Evolutionary conservation across 2,329 filamentous ascomycete species (phyloP).

Genomic region (Colletotrichum cuscutae): DNA sequence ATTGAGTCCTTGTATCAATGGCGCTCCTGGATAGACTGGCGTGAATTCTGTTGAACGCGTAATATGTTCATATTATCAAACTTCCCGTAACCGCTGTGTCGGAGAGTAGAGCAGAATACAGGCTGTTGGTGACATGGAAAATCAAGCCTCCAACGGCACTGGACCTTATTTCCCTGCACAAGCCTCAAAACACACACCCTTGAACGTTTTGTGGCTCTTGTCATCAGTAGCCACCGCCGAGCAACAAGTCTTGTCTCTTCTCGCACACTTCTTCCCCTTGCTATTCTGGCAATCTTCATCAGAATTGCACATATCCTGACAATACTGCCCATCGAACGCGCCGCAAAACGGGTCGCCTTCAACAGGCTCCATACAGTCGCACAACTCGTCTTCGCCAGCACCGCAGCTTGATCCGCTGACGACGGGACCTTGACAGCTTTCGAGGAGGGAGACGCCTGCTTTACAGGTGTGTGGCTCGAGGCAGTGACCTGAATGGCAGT

Average conservation of each 20-base stretch:
- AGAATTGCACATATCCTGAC: not conserved
- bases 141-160: not conserved
- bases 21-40: no score
- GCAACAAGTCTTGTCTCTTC: not conserved
- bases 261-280: not conserved
- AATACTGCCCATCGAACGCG: not conserved
- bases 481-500: not conserved
- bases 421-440: not conserved
- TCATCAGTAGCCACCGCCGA: not conserved
- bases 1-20: no score
- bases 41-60: no score
- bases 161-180: not conserved
- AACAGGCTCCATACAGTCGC: not conserved
- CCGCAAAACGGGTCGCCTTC: not conserved
- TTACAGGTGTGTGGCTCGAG: not conserved
- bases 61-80: no score
- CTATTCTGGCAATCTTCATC: not conserved
- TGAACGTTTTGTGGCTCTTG: accelerated
- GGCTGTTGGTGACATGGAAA: no score
- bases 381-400: not conserved
- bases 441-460: not conserved
- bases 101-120: no score
- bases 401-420: not conserved
- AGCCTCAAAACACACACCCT: not conserved
- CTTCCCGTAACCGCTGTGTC: no score